Base-by-base conservation (phyloP, 768 basidiomycete species). In the Boletus sensibilis region DNA sequence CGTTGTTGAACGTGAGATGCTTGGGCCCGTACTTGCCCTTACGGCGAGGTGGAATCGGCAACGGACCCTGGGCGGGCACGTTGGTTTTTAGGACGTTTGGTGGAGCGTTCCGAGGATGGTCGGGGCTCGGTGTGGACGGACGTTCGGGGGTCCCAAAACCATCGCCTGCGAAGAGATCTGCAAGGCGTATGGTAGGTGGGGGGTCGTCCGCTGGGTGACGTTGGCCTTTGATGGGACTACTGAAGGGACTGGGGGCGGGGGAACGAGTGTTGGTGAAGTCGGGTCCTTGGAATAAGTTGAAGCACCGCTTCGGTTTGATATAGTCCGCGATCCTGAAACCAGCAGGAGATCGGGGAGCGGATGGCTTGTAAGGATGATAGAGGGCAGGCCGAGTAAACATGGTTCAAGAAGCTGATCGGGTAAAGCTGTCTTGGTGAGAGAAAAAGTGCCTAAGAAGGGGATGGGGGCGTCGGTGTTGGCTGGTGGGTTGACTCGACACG, bases 321-420 rank as follows among this genome's bases (percentile, higher is more conserved):
- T 54, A 58, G 43, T 66, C 55, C 14, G 40, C 34, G 31, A 66
- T 35, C 64, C 68, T 70, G 67, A 64, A 25, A 13, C 70, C 68
- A 60, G 72, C 63, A 68, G 69, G 61, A n/a, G 64, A 37, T 18
- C 33, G 29, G 21, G 51, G 58, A 11, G 37, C n/a, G 39, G 62
- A 18, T 8, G 25, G 31, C 33, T 57, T 68, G 44, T 58, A 58
- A 14, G 64, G 66, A 31, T 64, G 53, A 38, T 63, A 49, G 18
- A 31, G 23, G 5, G 39, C 33, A 23, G 56, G 59, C 11, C 57
- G 60, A 14, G 50, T 48, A 33, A 62, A 67, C 71, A 72, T 67
- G 35, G 35, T 46, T 55, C 43, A 16, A 29, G 34, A 44, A 53
- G 21, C 39, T 11, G 31, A 27, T 49, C 37, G 27, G 16, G 29